These are phyloP conservation scores for Malus hybrid DNA, from an alignment of 331 rosid species.

Conservation along the genomic window DNA sequence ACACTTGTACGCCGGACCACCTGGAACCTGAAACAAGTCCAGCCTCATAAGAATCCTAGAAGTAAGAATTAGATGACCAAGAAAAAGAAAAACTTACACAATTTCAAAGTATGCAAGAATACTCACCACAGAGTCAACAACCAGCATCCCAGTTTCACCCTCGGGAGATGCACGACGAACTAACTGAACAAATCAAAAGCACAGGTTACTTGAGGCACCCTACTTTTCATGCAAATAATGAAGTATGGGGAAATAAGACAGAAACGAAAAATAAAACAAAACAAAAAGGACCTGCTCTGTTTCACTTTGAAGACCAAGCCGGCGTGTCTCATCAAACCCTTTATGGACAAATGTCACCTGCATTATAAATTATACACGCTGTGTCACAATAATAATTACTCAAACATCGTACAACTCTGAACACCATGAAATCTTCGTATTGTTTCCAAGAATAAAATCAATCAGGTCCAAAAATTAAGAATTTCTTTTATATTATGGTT, in stretches of 20 bases:
- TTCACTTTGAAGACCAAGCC: slow-evolving; percentile 84
- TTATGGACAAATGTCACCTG: slow-evolving; percentile 91
- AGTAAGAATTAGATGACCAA: slow-evolving; percentile 6
- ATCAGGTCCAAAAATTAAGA: neutral
- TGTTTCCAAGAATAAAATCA: neutral
- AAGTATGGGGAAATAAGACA: neutral
- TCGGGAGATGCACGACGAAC: slow-evolving; percentile 74
- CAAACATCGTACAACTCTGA: neutral
- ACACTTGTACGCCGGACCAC: slow-evolving; percentile 76
- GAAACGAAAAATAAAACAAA: slow-evolving; percentile 15
- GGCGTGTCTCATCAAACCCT: slow-evolving; percentile 95
- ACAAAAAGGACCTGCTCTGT: slow-evolving; percentile 71
- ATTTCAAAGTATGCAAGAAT: slow-evolving; percentile 11
- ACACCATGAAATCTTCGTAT: neutral
- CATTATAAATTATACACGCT: slow-evolving; percentile 11
- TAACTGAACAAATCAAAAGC: slow-evolving; percentile 44
- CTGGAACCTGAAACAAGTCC: slow-evolving; percentile 75
- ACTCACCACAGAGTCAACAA: slow-evolving; percentile 89
- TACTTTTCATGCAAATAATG: slow-evolving; percentile 8
- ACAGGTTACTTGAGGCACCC: slow-evolving; percentile 14
- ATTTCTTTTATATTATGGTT: neutral
- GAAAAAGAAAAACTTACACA: neutral
- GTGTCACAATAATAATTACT: slow-evolving; percentile 5
- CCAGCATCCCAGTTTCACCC: slow-evolving; percentile 95
- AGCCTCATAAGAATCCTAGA: slow-evolving; percentile 13